Conservation (phyloP, 2,329 filamentous ascomycete species). For the Xylaria multiplex region DNA sequence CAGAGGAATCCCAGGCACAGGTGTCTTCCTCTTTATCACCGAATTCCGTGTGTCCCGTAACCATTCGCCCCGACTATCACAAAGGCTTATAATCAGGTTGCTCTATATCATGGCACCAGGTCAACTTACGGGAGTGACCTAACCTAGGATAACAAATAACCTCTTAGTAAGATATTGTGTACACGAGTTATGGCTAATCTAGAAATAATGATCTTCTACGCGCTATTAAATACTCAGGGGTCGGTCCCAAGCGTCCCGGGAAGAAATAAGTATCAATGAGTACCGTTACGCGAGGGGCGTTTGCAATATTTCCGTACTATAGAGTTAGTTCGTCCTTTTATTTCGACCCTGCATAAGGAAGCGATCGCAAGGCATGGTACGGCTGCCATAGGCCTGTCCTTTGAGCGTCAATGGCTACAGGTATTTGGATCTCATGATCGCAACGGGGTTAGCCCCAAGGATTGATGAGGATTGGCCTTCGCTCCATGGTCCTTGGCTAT, state of each 20-base stretch:
- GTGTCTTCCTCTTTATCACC: neutral
- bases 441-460: conserved; percentile 34
- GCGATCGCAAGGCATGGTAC: conserved; percentile 39
- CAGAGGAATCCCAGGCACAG: neutral
- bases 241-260: conserved; percentile 12
- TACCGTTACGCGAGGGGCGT: conserved; percentile 24
- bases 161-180: conserved; percentile 27
- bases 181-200: conserved; percentile 38
- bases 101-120: neutral
- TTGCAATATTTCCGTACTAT: conserved; percentile 20
- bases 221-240: conserved; percentile 5
- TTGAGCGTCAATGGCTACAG: conserved; percentile 26
- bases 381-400: conserved; percentile 35
- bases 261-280: conserved; percentile 20
- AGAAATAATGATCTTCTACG: conserved; percentile 38
- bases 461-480: conserved; percentile 35
- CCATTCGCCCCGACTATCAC: neutral
- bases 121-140: conserved; percentile 1
- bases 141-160: conserved; percentile 34
- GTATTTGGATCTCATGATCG: conserved; percentile 29
- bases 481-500: conserved; percentile 28
- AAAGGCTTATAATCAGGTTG: neutral
- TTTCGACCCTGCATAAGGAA: conserved; percentile 28
- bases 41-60: neutral
- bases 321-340: conserved; percentile 16